Base-by-base conservation (phyloP, 139 green algal genomes). In the Tetraselmis chui region DNA sequence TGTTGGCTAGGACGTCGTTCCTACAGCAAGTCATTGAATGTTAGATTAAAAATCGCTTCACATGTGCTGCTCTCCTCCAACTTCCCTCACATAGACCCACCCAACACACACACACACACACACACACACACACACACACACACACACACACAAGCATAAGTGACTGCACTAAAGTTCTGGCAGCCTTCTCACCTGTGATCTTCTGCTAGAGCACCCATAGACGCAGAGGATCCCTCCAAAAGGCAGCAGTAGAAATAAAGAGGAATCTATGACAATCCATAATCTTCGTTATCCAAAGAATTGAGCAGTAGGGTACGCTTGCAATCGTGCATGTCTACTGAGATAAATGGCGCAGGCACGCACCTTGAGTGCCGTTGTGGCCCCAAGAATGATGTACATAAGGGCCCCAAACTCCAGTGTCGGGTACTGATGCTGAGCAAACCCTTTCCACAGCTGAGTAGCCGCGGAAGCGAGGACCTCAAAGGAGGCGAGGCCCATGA, bases 401-500 rank as follows among this genome's bases (percentile, higher is more conserved):
- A 89, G 59, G 0, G 81, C 28, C 11, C 85, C 82, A 76, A 94
- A 82, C 2, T 91, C 84, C 23, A 93, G 76, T 18, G 87, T 32
- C 18, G 90, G 90, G 23, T 86, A 31, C 0, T 85, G 59, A 25
- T 78, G 80, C 28, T 26, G 30, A 28, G 28, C 1, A 78, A 80
- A 31, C 30, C 85, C 88, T 18, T 30, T 31, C 23, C 81, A 74
- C 59, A 91, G 75, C 59, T 84, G 76, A 1, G 67, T 29, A 0
- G 76, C 76, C 0, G 84, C 89, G 28, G 81, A 78, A 18, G 87
- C 79, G 29, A 94, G 90, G 79, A 94, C 91, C 76, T 89, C 81
- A 22, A 93, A 81, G 23, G 87, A 85, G 5, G 80, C 84, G n/a
- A 92, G 77, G 0, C 81, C 83, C 92, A 95, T 95, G 76, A 95